Evolutionary conservation across 768 basidiomycete genomes (phyloP).

Genomic region (Leccinum subgranulosum): DNA sequence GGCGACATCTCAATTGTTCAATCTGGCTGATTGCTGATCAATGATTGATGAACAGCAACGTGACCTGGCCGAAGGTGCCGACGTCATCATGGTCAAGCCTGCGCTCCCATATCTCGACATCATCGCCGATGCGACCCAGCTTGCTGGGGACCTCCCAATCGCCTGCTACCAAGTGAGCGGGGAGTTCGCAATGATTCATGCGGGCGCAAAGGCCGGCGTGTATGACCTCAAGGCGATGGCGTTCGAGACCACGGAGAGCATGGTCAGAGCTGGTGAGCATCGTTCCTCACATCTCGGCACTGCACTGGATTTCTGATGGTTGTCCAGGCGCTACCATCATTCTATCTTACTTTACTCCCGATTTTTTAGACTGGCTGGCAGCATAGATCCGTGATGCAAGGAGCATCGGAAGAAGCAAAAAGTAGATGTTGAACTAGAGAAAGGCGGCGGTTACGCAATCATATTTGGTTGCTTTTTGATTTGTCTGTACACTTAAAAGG

Average conservation of each 20-base stretch:
- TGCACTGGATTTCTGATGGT: constrained; percentile 6
- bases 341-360: constrained; percentile 93
- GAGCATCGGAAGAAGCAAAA: background rate
- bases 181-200: constrained; percentile 96
- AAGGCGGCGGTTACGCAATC: background rate
- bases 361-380: constrained; percentile 87
- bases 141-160: constrained; percentile 85
- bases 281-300: background rate
- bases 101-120: constrained; percentile 95
- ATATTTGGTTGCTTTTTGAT: no score
- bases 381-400: constrained; percentile 8
- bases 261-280: constrained; percentile 83
- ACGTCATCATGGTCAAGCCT: constrained; percentile 99
- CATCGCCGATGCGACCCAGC: constrained; percentile 79
- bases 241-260: constrained; percentile 87
- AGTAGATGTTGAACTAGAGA: background rate
- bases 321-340: constrained; percentile 82
- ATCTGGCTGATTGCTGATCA: background rate
- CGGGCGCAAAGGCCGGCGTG: constrained; percentile 91
- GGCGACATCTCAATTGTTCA: constrained; percentile 28
- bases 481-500: no score
- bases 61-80: constrained; percentile 88
- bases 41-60: constrained; percentile 56
- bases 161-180: constrained; percentile 98
- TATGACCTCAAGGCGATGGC: constrained; percentile 92